Evolutionary conservation across 1,139 yeast species (phyloP), one percentile per base, ranked within the genome.

Genomic region (Debaryomyces nepalensis): DNA sequence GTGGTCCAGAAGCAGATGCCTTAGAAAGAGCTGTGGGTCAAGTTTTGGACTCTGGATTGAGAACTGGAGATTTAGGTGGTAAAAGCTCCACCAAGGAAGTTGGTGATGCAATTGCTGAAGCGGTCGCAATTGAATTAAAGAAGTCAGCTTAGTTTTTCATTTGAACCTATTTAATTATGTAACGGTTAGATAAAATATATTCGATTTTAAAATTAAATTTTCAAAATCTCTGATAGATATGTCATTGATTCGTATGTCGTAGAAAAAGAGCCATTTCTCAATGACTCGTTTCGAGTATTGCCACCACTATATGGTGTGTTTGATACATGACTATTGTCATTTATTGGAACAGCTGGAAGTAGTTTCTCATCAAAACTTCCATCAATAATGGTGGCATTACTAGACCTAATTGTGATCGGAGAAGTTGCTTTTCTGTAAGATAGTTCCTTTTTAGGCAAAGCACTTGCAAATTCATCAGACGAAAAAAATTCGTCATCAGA

Each of bases 1-100:
- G 89, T 59, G 78, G 79, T 48, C 80, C 83, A 51, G 97, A 89
- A 66, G 98, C 97, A 50, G 85, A 79, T 49, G 95, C 93, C 24
- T 74, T 93, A 54, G 98, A 95, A 70, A 72, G 79, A 57, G 99
- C 99, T 14, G 98, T 93, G 31, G 80, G 81, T 49, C 73, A 73
- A 50, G 97, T 88, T 30, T 73, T 93, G 48, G 97, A 90, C 62
- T 56, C 76, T 27, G 97, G 95, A 48, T 67, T 91, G 51, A 84
- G 93, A 73, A 93, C 99, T 43, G 97, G 85, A 45, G 99, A 93
- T 65, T 75, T 93, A 54, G 84, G 88, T 48, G 99, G 99, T 46
- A 55, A 79, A 10, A 80, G 79, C 57, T 72, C 88, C 29, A 93
- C 99, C 41, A 66, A 74, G 33, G 97, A 91, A 67, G 97, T 93